A percentile compares a stretch with the other conserved stretches of the same genome.
Conservation (phyloP, 257 asterid species). For the Pogostemon cablin region DNA sequence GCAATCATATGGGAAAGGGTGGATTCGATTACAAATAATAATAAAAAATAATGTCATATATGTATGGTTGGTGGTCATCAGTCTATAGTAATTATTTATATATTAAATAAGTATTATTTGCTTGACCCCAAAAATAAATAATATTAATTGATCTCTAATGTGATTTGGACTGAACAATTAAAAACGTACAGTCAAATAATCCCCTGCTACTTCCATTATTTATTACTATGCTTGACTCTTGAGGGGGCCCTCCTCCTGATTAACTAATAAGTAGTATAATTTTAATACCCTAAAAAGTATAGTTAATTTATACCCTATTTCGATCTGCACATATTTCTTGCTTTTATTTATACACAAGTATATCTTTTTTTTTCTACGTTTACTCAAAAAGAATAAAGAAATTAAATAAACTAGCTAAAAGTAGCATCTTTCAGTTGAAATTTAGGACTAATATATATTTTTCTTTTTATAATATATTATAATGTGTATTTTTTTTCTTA, state of each 20-base stretch:
- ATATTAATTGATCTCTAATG: conserved; percentile 33
- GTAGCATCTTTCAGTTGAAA: no score
- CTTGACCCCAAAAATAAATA: conserved; percentile 42
- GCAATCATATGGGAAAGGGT: conserved; percentile 34
- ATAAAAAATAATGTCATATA: background rate
- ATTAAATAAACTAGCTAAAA: no score
- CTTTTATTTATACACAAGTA: background rate
- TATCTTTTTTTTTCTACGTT: background rate
- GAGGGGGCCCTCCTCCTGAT: background rate
- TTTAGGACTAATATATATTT: no score
- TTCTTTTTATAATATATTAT: no score
- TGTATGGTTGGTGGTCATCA: conserved; percentile 24
- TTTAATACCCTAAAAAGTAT: no score
- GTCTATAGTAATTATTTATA: conserved; percentile 32
- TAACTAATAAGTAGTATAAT: background rate
- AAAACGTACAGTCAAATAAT: conserved; percentile 20
- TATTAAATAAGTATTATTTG: conserved; percentile 28
- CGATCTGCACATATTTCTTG: background rate
- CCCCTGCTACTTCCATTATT: background rate
- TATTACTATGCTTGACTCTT: no score
- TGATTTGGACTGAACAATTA: conserved; percentile 38
- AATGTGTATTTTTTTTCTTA: no score
- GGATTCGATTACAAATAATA: background rate
- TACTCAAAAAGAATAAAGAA: no score
- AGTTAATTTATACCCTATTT: background rate